Base-by-base conservation (phyloP, 2,329 filamentous ascomycete species). In the Domatiomyces catenatus region DNA sequence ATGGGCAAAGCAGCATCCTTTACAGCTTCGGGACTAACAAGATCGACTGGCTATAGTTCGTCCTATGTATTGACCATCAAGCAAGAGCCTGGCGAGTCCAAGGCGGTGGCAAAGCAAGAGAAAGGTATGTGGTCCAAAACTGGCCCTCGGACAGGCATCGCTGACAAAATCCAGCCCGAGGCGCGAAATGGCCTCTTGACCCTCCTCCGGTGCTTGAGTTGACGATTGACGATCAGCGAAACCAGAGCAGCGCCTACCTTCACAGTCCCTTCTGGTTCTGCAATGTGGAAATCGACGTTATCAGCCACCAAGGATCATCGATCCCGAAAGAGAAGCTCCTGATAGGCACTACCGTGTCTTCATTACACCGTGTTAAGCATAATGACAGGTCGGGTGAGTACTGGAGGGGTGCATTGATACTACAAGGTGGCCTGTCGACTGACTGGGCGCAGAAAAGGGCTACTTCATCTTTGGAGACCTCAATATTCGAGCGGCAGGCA, bases 401-500 rank as follows among this genome's bases (percentile, higher is more conserved):
- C 10, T 15, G 4, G 15, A 36, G 15, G 43, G n/a, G 18, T 5
- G n/a, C 15, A 5, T 19, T 2, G 28, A 22, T 28, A 17, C 17
- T 4, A 18, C 32, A 18, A 15, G 22, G 17, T 17, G 19, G 8
- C 45, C 32, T 44, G 28, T 22, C 28, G 10, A 36, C 20, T 39
- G 12, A 18, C 12, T 15, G 8, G 22, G 48, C 53, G n/a, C 53
- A 69, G 86, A 92, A 65, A 84, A 84, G 8, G 86, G 82, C 0
- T 93, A 88, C 68, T 94, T 94, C 61, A 82, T 94, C n/a, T 94
- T 93, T 66, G 84, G 84, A 4, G 87, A 94, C 65, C 72, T 94
- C 19, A 92, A 86, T 0, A 80, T 90, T 53, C 83, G 83, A 62
- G 72, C 80, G 20, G 78, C 84, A 59, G 88, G 88, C 26, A 73